Evolutionary conservation across 805 yeast genomes (phyloP).

Genomic region (Cephaloascus fragrans): DNA sequence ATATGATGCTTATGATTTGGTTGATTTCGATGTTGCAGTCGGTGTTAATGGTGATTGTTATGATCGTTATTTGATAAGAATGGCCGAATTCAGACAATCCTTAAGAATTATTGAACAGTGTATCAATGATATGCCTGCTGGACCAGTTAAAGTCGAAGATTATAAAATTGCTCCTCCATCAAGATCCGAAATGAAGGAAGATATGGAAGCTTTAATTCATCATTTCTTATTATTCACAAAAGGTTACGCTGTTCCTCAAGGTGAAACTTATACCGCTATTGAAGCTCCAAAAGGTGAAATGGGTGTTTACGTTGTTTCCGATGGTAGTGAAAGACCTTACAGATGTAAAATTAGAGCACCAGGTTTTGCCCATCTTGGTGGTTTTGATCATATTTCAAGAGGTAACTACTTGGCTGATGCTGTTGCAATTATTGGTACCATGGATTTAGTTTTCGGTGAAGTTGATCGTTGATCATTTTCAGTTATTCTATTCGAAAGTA

Average conservation of each 20-base stretch:
- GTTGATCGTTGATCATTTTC: slow-evolving; percentile 68
- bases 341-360: slow-evolving; percentile 93
- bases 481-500: not conserved
- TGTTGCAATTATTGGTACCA: slow-evolving; percentile 88
- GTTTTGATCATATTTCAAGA: slow-evolving; percentile 78
- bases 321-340: slow-evolving; percentile 85
- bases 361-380: slow-evolving; percentile 84
- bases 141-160: slow-evolving; percentile 87
- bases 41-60: slow-evolving; percentile 87
- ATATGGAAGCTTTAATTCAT: slow-evolving; percentile 87
- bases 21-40: slow-evolving; percentile 81
- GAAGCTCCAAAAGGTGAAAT: slow-evolving; percentile 95
- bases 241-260: slow-evolving; percentile 83
- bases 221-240: slow-evolving; percentile 82
- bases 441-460: slow-evolving; percentile 93
- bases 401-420: slow-evolving; percentile 87
- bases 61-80: slow-evolving; percentile 80
- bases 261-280: slow-evolving; percentile 85
- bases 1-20: slow-evolving; percentile 79
- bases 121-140: slow-evolving; percentile 85
- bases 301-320: slow-evolving; percentile 85
- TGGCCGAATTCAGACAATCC: slow-evolving; percentile 89
- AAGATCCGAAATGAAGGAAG: slow-evolving; percentile 74
- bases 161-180: slow-evolving; percentile 80
- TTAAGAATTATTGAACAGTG: slow-evolving; percentile 85